phyloP scores from a whole-genome alignment of 1,284 basidiomycete genomes.

The Ganoderma multipileum region DNA sequence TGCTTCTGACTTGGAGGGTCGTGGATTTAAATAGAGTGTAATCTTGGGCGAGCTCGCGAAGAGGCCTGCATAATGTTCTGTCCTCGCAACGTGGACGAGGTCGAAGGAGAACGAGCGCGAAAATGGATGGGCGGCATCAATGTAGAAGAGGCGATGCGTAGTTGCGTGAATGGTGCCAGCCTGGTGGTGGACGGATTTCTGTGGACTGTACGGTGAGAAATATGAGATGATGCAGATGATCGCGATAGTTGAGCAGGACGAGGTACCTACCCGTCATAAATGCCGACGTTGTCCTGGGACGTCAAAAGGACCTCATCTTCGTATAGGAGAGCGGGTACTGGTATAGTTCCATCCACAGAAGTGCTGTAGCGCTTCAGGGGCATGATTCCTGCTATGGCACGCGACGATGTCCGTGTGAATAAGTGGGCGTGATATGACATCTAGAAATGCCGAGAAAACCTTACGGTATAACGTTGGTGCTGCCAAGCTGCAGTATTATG shows the following conservation, averaged over 20 bases:
- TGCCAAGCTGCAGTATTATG: not conserved
- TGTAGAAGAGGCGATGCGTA: slow-evolving; percentile 86
- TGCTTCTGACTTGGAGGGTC: slow-evolving; percentile 22
- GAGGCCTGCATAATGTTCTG: slow-evolving; percentile 92
- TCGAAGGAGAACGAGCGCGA: slow-evolving; percentile 67
- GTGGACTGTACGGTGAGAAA: slow-evolving; percentile 58
- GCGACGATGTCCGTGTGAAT: slow-evolving; percentile 6
- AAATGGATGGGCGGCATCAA: slow-evolving; percentile 61
- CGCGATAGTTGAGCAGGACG: not conserved
- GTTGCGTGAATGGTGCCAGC: slow-evolving; percentile 80
- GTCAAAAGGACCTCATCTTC: slow-evolving; percentile 79
- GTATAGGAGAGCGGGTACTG: slow-evolving; percentile 75
- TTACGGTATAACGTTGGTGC: not conserved
- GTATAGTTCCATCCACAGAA: slow-evolving; percentile 75
- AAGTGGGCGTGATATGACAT: not conserved
- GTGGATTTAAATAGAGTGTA: slow-evolving; percentile 70
- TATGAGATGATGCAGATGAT: slow-evolving; percentile 9
- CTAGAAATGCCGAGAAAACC: not conserved
- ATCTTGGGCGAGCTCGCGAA: slow-evolving; percentile 92
- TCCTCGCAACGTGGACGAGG: slow-evolving; percentile 74
- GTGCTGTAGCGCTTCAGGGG: slow-evolving; percentile 57
- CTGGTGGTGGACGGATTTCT: slow-evolving; percentile 81
- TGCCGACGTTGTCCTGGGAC: slow-evolving; percentile 81
- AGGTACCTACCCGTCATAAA: slow-evolving; percentile 85
- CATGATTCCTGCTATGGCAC: slow-evolving; percentile 21